Percentiles rank a stretch among this genome's conserved stretches.
Conservation (phyloP, 2,329 filamentous ascomycete genomes). For the Aschersonia sp. region DNA sequence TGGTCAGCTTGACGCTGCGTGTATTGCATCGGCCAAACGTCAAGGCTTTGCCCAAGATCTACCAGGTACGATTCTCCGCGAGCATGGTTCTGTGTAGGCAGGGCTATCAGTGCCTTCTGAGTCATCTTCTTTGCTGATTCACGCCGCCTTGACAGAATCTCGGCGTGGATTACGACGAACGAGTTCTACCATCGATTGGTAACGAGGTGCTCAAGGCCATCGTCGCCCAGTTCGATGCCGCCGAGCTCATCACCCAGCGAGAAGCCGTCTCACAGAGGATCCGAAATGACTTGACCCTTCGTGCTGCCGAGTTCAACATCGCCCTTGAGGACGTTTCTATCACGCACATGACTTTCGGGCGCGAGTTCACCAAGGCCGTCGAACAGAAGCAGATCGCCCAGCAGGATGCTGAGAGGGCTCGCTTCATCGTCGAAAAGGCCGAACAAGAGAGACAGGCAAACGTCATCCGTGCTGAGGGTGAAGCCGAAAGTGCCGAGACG, state of each 20-base stretch:
- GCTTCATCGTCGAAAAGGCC: slow-evolving; percentile 96
- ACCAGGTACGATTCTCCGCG: slow-evolving; percentile 56
- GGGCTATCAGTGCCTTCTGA: too few relatives aligned
- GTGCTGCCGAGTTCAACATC: slow-evolving; percentile 96
- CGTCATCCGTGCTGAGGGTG: slow-evolving; percentile 94
- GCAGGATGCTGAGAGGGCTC: slow-evolving; percentile 91
- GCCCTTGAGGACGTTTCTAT: slow-evolving; percentile 97
- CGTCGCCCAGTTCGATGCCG: slow-evolving; percentile 96
- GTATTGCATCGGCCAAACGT: slow-evolving; percentile 93
- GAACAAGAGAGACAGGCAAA: slow-evolving; percentile 98
- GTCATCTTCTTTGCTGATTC: too few relatives aligned
- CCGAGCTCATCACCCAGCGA: slow-evolving; percentile 96
- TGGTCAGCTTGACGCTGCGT: slow-evolving; percentile 95
- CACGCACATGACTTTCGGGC: slow-evolving; percentile 99
- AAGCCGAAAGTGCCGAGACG: slow-evolving; percentile 91
- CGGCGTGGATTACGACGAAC: slow-evolving; percentile 95
- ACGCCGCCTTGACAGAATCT: slow-evolving; percentile 53
- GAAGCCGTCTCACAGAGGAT: slow-evolving; percentile 95
- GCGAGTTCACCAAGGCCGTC: slow-evolving; percentile 96
- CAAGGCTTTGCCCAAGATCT: slow-evolving; percentile 86
- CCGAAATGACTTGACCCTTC: slow-evolving; percentile 79
- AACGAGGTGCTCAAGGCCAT: slow-evolving; percentile 99
- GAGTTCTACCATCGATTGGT: slow-evolving; percentile 94
- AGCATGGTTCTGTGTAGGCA: too few relatives aligned
- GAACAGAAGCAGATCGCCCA: slow-evolving; percentile 99